These are phyloP conservation scores for Clonostachys rhizophaga DNA, from an alignment of 2,329 filamentous ascomycete species.

Conservation along the genomic window DNA sequence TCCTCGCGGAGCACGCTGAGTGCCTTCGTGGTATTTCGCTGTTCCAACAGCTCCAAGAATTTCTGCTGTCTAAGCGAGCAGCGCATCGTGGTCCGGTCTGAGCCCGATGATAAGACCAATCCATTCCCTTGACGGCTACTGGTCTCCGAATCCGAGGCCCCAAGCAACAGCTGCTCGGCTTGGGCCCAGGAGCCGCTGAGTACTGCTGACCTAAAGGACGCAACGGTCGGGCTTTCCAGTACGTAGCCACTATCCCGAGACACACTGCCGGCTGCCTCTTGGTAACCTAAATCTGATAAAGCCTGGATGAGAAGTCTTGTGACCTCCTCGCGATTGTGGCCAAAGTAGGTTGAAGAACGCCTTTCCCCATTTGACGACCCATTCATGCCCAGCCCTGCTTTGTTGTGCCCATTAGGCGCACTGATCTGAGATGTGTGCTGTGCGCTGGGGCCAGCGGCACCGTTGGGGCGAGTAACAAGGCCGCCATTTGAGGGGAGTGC, in stretches of 20 bases:
- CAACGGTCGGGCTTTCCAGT: constrained; percentile 80
- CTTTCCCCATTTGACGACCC: constrained; percentile 13
- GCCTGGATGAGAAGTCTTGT: constrained; percentile 91
- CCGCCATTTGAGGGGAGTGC: constrained; percentile 52
- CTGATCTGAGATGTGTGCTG: constrained; percentile 32
- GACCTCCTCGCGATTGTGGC: constrained; percentile 88
- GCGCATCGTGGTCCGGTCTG: constrained; percentile 74
- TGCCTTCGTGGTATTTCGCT: constrained; percentile 66
- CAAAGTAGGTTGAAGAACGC: constrained; percentile 55
- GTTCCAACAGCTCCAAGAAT: constrained; percentile 84
- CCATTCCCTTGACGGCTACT: constrained; percentile 40
- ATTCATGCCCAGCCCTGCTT: constrained; percentile 48
- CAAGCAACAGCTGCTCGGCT: constrained; percentile 78
- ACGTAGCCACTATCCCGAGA: constrained; percentile 81
- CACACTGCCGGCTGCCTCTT: constrained; percentile 68
- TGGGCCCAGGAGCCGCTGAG: constrained; percentile 76
- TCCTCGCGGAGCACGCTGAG: constrained; percentile 82
- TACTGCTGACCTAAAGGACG: constrained; percentile 79
- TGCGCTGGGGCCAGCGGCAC: constrained; percentile 29
- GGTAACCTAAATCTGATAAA: constrained; percentile 82
- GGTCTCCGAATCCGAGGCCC: constrained; percentile 31
- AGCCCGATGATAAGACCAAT: constrained; percentile 69
- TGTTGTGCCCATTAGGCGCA: constrained; percentile 27
- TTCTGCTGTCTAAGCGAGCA: constrained; percentile 92
- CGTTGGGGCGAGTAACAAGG: constrained; percentile 25